These are phyloP conservation scores for Penicillium cinerascens DNA, from an alignment of 495 filamentous ascomycete genomes.

Conservation along the genomic window DNA sequence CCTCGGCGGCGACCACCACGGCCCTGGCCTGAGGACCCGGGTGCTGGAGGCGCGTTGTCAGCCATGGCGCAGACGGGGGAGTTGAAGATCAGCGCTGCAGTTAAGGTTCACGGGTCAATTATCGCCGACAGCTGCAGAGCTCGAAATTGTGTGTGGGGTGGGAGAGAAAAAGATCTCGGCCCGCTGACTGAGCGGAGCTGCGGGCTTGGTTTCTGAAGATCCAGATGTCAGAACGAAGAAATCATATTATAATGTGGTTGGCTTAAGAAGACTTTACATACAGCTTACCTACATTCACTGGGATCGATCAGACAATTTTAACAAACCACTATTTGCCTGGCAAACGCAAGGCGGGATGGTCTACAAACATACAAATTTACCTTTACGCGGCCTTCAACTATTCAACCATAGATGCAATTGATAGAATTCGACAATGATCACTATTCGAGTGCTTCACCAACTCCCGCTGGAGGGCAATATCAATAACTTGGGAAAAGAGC, in stretches of 20 bases:
- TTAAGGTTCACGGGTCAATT: constrained; percentile 7
- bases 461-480: constrained; percentile 39
- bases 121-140: constrained; percentile 10
- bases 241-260: neutral
- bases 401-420: constrained; percentile 7
- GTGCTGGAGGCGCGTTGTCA: constrained; percentile 29
- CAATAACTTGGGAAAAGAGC: constrained; percentile 16
- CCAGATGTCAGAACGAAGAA: neutral
- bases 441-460: constrained; percentile 31
- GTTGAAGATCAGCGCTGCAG: constrained; percentile 2
- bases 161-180: constrained; percentile 19
- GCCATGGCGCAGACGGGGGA: constrained; percentile 28
- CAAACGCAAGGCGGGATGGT: neutral
- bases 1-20: constrained; percentile 43
- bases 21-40: constrained; percentile 29
- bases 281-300: no score
- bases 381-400: neutral
- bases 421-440: constrained; percentile 1
- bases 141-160: constrained; percentile 16
- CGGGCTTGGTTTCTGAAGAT: neutral
- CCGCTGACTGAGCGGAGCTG: constrained; percentile 26
- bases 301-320: no score
- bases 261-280: neutral
- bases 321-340: neutral
- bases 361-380: neutral